Conservation (phyloP, 164 flowering plant genomes). For the Annona cherimola region DNA sequence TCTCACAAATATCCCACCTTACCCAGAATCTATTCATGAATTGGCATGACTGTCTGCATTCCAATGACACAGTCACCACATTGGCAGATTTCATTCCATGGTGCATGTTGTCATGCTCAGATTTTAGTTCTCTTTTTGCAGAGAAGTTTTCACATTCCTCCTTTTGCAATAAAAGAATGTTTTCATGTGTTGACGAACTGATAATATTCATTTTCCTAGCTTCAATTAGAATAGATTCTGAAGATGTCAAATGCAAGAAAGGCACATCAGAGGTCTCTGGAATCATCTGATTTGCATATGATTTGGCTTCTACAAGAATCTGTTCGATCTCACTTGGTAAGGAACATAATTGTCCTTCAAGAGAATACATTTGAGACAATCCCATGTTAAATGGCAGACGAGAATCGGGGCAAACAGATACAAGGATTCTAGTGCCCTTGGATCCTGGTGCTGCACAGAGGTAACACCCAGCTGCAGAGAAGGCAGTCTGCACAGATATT, state of each 20-base stretch:
- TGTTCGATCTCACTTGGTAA: slow-evolving; percentile 37
- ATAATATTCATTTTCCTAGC: slow-evolving; percentile 52
- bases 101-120: slow-evolving; percentile 23
- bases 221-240: slow-evolving; percentile 53
- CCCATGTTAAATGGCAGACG: slow-evolving; percentile 36
- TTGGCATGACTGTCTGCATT: slow-evolving; percentile 40
- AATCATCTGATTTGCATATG: slow-evolving; percentile 26
- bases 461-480: slow-evolving; percentile 92
- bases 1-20: slow-evolving; percentile 36
- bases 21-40: slow-evolving; percentile 80
- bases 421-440: slow-evolving; percentile 64
- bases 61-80: slow-evolving; percentile 27
- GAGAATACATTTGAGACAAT: slow-evolving; percentile 12
- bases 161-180: slow-evolving; percentile 43
- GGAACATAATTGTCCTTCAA: slow-evolving; percentile 15
- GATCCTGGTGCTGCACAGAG: slow-evolving; percentile 88
- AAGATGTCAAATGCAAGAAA: slow-evolving; percentile 41
- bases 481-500: slow-evolving; percentile 50
- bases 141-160: slow-evolving; percentile 52
- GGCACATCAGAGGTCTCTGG: slow-evolving; percentile 41
- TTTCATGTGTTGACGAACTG: slow-evolving; percentile 47
- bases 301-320: slow-evolving; percentile 42
- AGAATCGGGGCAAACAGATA: slow-evolving; percentile 58
- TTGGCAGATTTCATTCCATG: slow-evolving; percentile 15
- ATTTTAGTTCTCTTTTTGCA: slow-evolving; percentile 23